Evolutionary conservation across 2,329 filamentous ascomycete species (phyloP).

Genomic region (Whalleya microplaca): DNA sequence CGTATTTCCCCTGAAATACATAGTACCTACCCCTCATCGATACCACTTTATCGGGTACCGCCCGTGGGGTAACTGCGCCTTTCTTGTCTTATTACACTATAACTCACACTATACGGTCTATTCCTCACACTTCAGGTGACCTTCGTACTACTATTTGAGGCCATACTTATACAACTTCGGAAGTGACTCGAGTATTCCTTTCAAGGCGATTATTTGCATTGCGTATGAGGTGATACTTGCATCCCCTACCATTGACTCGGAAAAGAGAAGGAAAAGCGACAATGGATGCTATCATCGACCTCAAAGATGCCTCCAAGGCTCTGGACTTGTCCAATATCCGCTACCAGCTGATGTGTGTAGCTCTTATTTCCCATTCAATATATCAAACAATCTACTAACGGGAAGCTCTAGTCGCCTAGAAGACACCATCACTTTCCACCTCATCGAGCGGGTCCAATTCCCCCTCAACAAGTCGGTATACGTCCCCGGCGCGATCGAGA

Average conservation of each 20-base stretch:
- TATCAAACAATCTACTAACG: constrained; percentile 2
- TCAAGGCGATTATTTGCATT: not conserved
- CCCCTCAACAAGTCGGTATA: constrained; percentile 91
- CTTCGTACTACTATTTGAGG: not conserved
- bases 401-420: constrained; percentile 75
- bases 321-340: constrained; percentile 91
- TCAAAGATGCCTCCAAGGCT: constrained; percentile 81
- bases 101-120: no score
- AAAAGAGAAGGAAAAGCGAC: not conserved
- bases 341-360: constrained; percentile 83
- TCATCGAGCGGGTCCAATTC: constrained; percentile 98
- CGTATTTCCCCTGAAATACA: not conserved
- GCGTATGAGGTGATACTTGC: not conserved
- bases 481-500: constrained; percentile 73
- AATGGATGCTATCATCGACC: constrained; percentile 92
- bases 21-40: not conserved
- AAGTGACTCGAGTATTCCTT: not conserved
- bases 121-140: not conserved
- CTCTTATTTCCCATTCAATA: not conserved
- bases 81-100: not conserved
- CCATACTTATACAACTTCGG: no score
- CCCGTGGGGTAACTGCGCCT: not conserved
- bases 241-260: not conserved
- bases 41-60: not conserved
- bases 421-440: constrained; percentile 95